These are phyloP conservation scores for Chrysosporium queenslandicum DNA, from an alignment of 2,329 filamentous ascomycete species.

Conservation along the genomic window DNA sequence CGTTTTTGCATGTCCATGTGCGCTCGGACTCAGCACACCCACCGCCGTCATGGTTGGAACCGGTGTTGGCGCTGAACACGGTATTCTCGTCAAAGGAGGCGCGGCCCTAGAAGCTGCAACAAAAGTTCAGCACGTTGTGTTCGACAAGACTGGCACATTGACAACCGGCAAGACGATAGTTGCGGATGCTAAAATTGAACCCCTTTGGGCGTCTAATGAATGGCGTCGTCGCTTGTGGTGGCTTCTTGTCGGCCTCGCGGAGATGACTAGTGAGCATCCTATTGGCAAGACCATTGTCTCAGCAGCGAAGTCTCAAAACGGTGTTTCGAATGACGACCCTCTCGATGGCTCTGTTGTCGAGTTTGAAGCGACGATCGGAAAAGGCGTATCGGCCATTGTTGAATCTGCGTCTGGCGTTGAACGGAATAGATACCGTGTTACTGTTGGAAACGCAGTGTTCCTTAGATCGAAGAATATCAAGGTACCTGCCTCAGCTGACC, in stretches of 20 bases:
- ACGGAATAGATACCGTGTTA: slow-evolving; percentile 62
- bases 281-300: slow-evolving; percentile 78
- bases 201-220: slow-evolving; percentile 59
- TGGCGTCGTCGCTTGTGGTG: slow-evolving; percentile 75
- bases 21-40: slow-evolving; percentile 87
- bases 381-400: slow-evolving; percentile 71
- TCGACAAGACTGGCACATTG: slow-evolving; percentile 75
- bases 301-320: slow-evolving; percentile 65
- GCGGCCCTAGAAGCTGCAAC: slow-evolving; percentile 71
- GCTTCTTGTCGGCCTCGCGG: slow-evolving; percentile 88
- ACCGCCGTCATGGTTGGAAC: slow-evolving; percentile 99
- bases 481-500: slow-evolving; percentile 34
- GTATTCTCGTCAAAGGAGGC: slow-evolving; percentile 95
- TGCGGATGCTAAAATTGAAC: slow-evolving; percentile 56
- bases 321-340: slow-evolving; percentile 58
- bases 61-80: slow-evolving; percentile 88
- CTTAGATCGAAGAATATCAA: slow-evolving; percentile 59
- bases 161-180: slow-evolving; percentile 95
- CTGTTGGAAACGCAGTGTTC: slow-evolving; percentile 73
- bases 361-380: slow-evolving; percentile 73
- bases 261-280: slow-evolving; percentile 92
- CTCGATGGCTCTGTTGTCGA: slow-evolving; percentile 78
- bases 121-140: slow-evolving; percentile 56
- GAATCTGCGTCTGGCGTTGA: slow-evolving; percentile 63
- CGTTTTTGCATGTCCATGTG: slow-evolving; percentile 94